Evolutionary conservation across 2,329 filamentous ascomycete genomes (phyloP), one percentile per base, ranked within the genome.

Genomic region (Microdochium trichocladiopsis): DNA sequence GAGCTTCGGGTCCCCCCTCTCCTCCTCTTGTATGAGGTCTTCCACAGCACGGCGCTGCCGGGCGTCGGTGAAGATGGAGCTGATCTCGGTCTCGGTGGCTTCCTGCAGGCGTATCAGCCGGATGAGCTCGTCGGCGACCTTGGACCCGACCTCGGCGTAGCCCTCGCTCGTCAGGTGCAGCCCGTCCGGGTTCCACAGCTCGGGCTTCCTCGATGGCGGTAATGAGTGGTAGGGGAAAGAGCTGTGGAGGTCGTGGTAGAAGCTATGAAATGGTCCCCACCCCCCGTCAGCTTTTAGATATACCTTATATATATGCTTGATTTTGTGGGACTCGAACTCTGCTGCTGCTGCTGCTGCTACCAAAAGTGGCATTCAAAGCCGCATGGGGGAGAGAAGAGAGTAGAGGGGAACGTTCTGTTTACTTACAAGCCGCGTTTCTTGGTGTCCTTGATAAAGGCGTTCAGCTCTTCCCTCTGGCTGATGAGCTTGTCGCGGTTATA

Each of bases 141-240:
- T 71, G 37, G 74, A 70, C 2, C 83, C 84, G 72, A 87, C 80
- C 59, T 79, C 69, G 60, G 84, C 75, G 68, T 87, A 87, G 8
- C 84, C 84, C 6, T 69, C 72, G 0, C 70, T 64, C 0, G 76
- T 79, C 10, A 86, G 70, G 66, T 87, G 83, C 22, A 86, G 57
- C 18, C 73, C 74, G 65, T 87, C 83, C 25, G 50, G 51, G 56
- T 82, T 74, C 80, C 82, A 87, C 59, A 82, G 78, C 52, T 67
- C 68, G 2, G 69, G 56, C 22, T 73, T 71, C 52, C 79, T 73
- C 1, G 69, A 61, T 8, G 72, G 64, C 2, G 71, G 61, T 60
- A 86, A 73, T 16, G 63, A 60, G 57, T 74, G 72, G 58, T 77
- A 85, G 0, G 82, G 80, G 5, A 87, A 67, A 10, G 73, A 74